Conservation (phyloP, 2,329 filamentous ascomycete species). For the Hymenoscyphus albidus region DNA sequence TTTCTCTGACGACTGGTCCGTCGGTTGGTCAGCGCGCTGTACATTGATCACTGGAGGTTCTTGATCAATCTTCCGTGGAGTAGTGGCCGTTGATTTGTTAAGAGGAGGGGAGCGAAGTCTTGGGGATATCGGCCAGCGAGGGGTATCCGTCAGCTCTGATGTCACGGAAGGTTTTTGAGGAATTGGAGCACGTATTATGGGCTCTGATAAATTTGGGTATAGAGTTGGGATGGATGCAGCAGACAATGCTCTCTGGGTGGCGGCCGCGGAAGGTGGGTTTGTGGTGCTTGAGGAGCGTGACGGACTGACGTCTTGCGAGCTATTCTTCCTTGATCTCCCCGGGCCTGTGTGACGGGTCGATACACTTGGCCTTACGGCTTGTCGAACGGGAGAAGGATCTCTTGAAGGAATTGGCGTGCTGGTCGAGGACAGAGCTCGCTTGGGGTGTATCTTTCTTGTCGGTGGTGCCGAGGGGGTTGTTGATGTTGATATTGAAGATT, state of each 20-base stretch:
- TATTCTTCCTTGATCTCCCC: slow-evolving; percentile 61
- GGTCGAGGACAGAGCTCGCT: slow-evolving; percentile 36
- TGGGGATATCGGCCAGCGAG: slow-evolving; percentile 74
- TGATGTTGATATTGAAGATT: slow-evolving; percentile 4
- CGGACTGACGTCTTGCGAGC: slow-evolving; percentile 60
- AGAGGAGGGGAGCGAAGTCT: slow-evolving; percentile 70
- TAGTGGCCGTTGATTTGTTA: slow-evolving; percentile 44
- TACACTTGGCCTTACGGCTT: slow-evolving; percentile 22
- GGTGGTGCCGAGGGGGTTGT: slow-evolving; percentile 16
- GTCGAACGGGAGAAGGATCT: slow-evolving; percentile 43
- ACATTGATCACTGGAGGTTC: slow-evolving; percentile 52
- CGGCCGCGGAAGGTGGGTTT: slow-evolving; percentile 57
- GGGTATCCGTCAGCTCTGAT: slow-evolving; percentile 52
- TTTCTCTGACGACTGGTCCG: slow-evolving; percentile 37
- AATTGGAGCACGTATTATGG: slow-evolving; percentile 55
- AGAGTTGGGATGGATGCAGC: slow-evolving; percentile 65
- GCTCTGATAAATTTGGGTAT: slow-evolving; percentile 57
- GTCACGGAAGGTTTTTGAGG: slow-evolving; percentile 57
- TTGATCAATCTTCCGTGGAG: slow-evolving; percentile 46
- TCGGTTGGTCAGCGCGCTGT: slow-evolving; percentile 43
- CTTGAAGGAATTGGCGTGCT: slow-evolving; percentile 46
- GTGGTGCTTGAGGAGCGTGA: slow-evolving; percentile 46
- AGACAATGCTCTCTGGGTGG: slow-evolving; percentile 64
- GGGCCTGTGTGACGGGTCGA: slow-evolving; percentile 31
- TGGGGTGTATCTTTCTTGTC: slow-evolving; percentile 29